Evolutionary conservation across 805 yeast genomes (phyloP).

Genomic region (Isabelozyma gotoi): DNA sequence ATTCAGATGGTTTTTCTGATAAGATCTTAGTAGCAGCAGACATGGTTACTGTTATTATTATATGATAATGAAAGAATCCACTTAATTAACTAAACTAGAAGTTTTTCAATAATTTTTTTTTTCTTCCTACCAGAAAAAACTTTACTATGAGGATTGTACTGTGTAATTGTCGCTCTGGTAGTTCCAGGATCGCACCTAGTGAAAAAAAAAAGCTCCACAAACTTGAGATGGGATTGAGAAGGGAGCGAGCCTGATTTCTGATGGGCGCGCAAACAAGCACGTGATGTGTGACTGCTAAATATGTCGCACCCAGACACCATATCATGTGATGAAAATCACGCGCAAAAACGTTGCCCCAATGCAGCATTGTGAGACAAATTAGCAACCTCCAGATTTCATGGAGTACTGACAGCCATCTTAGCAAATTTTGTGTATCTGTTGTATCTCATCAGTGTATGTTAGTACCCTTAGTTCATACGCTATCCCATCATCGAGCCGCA

Average conservation of each 20-base stretch:
- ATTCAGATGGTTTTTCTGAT: conserved; percentile 94
- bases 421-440: no score
- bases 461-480: background rate
- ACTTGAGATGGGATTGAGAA: background rate
- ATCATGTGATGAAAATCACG: no score
- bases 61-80: conserved; percentile 4
- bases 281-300: background rate
- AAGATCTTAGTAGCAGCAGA: conserved; percentile 97
- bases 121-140: background rate
- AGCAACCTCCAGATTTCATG: background rate
- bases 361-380: background rate
- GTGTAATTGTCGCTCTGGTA: no score
- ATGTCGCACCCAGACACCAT: background rate
- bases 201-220: background rate
- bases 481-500: background rate
- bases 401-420: background rate
- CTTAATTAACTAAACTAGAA: background rate
- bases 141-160: background rate
- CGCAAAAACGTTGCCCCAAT: no score
- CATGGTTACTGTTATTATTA: conserved; percentile 62
- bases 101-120: background rate
- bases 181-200: no score
- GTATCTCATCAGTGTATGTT: background rate
- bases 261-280: background rate
- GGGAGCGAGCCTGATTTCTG: background rate